Evolutionary conservation across 108 stramenopile genomes (phyloP).

Genomic region (Cyclotella choctawhatcheeana): DNA sequence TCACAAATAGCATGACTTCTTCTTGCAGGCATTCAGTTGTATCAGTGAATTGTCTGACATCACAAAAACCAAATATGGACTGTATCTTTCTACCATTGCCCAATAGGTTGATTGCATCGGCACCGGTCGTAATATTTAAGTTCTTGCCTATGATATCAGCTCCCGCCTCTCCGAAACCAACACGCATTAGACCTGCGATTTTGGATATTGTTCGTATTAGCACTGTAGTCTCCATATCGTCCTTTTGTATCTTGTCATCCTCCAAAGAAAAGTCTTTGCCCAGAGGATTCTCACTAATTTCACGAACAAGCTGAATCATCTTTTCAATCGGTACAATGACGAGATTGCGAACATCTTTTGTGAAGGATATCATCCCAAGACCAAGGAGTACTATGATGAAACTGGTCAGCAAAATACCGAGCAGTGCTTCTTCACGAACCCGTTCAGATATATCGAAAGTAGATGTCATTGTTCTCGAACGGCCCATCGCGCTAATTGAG

Average conservation of each 20-base stretch:
- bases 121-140: slow-evolving; percentile 51
- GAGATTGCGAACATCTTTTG: slow-evolving; percentile 65
- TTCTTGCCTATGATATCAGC: slow-evolving; percentile 83
- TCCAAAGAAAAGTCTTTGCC: slow-evolving; percentile 35
- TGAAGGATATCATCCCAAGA: slow-evolving; percentile 60
- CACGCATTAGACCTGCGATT: slow-evolving; percentile 79
- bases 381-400: slow-evolving; percentile 70
- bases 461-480: slow-evolving; percentile 37
- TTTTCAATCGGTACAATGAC: slow-evolving; percentile 82
- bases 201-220: slow-evolving; percentile 78
- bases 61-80: slow-evolving; percentile 85
- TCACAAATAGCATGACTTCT: slow-evolving; percentile 86
- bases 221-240: slow-evolving; percentile 76
- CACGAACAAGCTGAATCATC: slow-evolving; percentile 65
- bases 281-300: slow-evolving; percentile 67
- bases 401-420: slow-evolving; percentile 59
- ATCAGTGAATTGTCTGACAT: slow-evolving; percentile 82
- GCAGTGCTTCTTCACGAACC: slow-evolving; percentile 44
- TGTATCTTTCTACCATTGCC: slow-evolving; percentile 64
- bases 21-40: slow-evolving; percentile 85
- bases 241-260: slow-evolving; percentile 39
- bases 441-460: slow-evolving; percentile 37
- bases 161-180: slow-evolving; percentile 88
- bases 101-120: slow-evolving; percentile 52
- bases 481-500: slow-evolving; percentile 19